Conservation (phyloP, 306 rosid species). For the Cucurbita argyrosperma region DNA sequence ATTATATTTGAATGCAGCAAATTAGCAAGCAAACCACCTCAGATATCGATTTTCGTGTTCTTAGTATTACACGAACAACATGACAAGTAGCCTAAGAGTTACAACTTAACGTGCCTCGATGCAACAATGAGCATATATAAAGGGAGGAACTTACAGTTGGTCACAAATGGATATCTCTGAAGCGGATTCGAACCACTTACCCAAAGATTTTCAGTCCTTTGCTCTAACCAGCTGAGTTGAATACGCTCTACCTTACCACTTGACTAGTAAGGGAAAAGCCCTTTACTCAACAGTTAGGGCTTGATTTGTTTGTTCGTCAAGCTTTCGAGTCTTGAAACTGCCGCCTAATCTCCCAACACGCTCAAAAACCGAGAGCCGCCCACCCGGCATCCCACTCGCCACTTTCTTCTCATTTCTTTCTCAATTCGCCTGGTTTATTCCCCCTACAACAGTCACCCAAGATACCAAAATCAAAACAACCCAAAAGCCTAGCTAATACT, state of each 20-base stretch:
- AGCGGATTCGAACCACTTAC: not conserved
- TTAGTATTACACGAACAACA: not conserved
- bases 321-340: too few species aligned
- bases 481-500: not conserved
- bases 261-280: too few species aligned
- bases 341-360: too few species aligned
- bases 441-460: not conserved
- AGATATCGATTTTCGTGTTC: not conserved
- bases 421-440: not conserved
- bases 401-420: conserved; percentile 2
- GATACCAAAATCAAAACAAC: not conserved
- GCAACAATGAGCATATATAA: not conserved
- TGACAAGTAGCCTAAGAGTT: not conserved
- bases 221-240: too few species aligned
- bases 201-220: too few species aligned
- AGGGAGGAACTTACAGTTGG: not conserved
- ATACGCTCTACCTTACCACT: too few species aligned
- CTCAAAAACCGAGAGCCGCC: too few species aligned
- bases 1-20: not conserved
- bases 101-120: not conserved
- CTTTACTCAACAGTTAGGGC: too few species aligned
- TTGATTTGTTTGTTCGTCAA: too few species aligned
- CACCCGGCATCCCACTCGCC: not conserved
- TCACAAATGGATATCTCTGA: not conserved
- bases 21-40: not conserved